Base-by-base conservation (phyloP, 2,329 filamentous ascomycete genomes). In the Pseudogymnoascus sp. region DNA sequence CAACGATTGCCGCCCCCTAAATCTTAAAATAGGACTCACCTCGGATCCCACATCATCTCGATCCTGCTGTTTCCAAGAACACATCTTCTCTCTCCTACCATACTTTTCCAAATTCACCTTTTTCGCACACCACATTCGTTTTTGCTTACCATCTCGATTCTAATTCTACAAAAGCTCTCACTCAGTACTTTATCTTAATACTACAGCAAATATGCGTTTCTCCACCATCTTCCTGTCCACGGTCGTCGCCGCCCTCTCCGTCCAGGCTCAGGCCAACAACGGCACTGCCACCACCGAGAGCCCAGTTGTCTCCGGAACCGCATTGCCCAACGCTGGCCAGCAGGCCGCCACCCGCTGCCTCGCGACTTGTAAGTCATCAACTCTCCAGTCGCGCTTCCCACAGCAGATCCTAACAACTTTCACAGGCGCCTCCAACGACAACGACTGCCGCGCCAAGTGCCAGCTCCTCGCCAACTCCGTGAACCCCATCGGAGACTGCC, bases 161-260 rank as follows among this genome's bases (percentile, higher is more conserved):
- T 18, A 34, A 53, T 53, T 31, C 46, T 53, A 31, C 25, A 31
- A 53, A 31, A 31, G 8, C 23, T 31, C 25, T 31, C 25, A 16
- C 25, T 5, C 46, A 53, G 8, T 3, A n/a, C 43, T 53, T 31
- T 31, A 53, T 9, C 46, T 34, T 53, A 31, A 53, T 31, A 31
- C 46, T 34, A 53, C 46, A 53, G 46, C 46, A 60, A 60, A 3
- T 14, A 62, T 62, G 60, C 38, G 40, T 16, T 62, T 43, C 38
- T 43, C 38, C 18, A 62, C 60, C 60, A 49, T 62, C 40, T 31
- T 62, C 60, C 43, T 62, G 12, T 62, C 60, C 18, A 12, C 38
- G 9, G 60, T 43, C 38, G 28, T 62, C 23, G 60, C 60, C 34
- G 59, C 31, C 11, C 37, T 60, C 16, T 49, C 40, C 3, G 60